Base-by-base conservation (phyloP, 1,284 basidiomycete genomes). In the Sparassis latifolia region DNA sequence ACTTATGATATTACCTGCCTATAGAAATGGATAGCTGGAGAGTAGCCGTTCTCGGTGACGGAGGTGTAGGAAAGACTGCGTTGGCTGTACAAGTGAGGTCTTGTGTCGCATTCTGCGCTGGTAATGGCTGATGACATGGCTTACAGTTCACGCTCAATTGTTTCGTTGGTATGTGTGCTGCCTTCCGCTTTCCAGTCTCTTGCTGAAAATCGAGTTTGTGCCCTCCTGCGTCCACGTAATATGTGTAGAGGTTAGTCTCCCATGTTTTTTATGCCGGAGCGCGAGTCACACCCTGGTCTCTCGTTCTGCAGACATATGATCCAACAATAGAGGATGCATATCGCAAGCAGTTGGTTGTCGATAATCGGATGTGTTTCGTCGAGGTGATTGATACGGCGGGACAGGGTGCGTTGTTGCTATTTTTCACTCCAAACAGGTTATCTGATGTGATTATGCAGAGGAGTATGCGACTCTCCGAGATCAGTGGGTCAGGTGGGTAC, bases 1-100 rank as follows among this genome's bases (percentile, higher is more conserved):
- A 6, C 40, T 42, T 42, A 42, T 58, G 45, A 49, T 58, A 54
- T 31, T 48, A 53, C 49, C 33, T 42, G 54, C 50, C 52, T 49
- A 44, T 58, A 79, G 73, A 76, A 68, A 91, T 91, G 88, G 88
- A 91, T 75, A 85, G 82, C 67, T 93, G 89, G 87, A 84, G 89
- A 75, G 84, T 97, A 62, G 93, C 94, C 58, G 92, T 97, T 58
- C 80, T 97, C 51, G 94, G 94, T 58, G 95, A 98, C 72, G 95
- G 95, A 72, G 95, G 95, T 73, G 95, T 97, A 35, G 95, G 95
- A 58, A 98, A 97, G 79, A 97, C 95, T 51, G 95, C 95, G 28
- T 71, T 98, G 64, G 95, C 94, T 57, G 93, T 97, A 46, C 92
- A 95, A 77, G 92, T 91, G 59, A 55, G 84, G 31, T 43, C 44